Percentiles rank a stretch among this genome's conserved stretches.
Evolutionary conservation across 371 early-diverging fungal genomes (phyloP).

Genomic region (Rhizomucor miehei): DNA sequence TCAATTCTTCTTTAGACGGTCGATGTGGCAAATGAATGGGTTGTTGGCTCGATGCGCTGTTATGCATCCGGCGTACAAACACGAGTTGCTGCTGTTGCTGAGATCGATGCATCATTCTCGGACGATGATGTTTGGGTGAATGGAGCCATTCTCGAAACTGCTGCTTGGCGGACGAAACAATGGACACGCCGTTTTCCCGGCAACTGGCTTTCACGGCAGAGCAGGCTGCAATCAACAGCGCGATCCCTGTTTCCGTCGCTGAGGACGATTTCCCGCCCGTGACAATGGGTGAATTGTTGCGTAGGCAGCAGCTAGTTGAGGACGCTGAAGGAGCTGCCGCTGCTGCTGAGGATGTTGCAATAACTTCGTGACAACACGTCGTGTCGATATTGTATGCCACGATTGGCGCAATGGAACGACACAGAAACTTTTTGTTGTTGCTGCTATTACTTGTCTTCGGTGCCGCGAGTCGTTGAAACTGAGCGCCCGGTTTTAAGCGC

Average conservation of each 20-base stretch:
- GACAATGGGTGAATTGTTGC: not conserved
- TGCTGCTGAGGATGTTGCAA: not conserved
- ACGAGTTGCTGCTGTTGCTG: not conserved
- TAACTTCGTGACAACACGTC: slow-evolving; percentile 15
- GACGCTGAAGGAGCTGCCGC: not conserved
- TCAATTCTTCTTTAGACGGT: slow-evolving; percentile 42
- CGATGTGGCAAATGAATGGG: slow-evolving; percentile 16
- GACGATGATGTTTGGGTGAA: not conserved
- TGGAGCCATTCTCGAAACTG: not conserved
- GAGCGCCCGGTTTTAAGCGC: not conserved
- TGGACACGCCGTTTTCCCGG: slow-evolving; percentile 5
- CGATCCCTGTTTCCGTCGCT: not conserved
- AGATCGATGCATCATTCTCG: not conserved
- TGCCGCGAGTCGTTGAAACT: too few species aligned
- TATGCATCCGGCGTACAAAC: slow-evolving; percentile 1
- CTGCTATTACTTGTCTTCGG: too few species aligned
- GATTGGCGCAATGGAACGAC: slow-evolving; percentile 17
- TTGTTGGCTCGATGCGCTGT: not conserved
- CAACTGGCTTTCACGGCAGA: not conserved
- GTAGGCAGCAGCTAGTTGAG: not conserved
- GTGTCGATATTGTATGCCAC: slow-evolving; percentile 15
- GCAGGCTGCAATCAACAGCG: slow-evolving; percentile 1
- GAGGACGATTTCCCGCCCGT: not conserved
- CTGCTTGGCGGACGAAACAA: not conserved
- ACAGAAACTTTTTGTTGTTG: slow-evolving; percentile 9